Base-by-base conservation (phyloP, 2,329 filamentous ascomycete genomes). In the Xylaria hypoxylon region DNA sequence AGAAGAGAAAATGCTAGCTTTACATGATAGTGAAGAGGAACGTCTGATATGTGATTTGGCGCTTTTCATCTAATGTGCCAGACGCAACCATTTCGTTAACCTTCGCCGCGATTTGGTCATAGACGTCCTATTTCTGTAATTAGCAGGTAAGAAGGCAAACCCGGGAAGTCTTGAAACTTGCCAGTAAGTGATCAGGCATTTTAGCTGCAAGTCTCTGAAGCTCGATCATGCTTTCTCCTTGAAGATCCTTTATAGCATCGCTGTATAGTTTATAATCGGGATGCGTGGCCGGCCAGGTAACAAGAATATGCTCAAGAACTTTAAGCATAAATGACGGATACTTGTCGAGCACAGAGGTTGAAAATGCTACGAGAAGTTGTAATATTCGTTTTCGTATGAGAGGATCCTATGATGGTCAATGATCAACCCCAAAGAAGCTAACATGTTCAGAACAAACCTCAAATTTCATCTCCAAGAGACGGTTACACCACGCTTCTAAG, bases 1-100 rank as follows among this genome's bases (percentile, higher is more conserved):
- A 42, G 8, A 44, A 15, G 40, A 33, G 15, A 10, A 19, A 51
- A 10, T 33, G 11, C 7, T 38, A 10, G 24, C 77, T 84, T 76
- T 81, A 91, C 87, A 96, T 90, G 68, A 99, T 96, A 65, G 97
- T 96, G 77, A 99, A 96, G 0, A 98, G 84, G 69, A 98, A 95
- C 10, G 94, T 95, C 72, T 90, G 92, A 74, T 96, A 94, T 1
- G 94, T 93, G 75, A 96, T 90, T 64, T 92, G 89, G 35, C 94
- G 88, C 75, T 94, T 93, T 73, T 95, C 91, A 74, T 97, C 95
- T 33, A 92, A 81, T 60, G 87, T 86, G 33, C 91, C 88, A 53
- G 92, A 88, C 68, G 89, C 84, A 76, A 92, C 86, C 82, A 97
- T 89, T 77, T 95, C 91, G 66, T 91, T 90, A 66, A 98, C 90